phyloP scores from a whole-genome alignment of 2,329 filamentous ascomycete species.

The Aspergillus puulaauensis region DNA sequence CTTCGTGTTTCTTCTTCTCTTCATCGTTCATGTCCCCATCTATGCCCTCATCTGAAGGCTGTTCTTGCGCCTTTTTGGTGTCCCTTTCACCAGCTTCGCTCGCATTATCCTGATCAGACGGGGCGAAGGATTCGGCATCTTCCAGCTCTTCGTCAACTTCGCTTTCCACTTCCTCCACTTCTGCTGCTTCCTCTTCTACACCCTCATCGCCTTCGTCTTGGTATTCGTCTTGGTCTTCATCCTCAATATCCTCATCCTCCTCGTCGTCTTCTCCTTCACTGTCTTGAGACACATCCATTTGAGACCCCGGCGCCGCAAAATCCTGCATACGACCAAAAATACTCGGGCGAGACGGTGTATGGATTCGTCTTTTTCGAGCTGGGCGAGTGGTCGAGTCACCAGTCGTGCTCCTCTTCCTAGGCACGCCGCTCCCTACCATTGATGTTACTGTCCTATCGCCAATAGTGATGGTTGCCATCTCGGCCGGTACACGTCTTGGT shows the following conservation, averaged over 20 bases:
- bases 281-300: conserved; percentile 21
- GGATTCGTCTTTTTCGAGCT: conserved; percentile 41
- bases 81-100: conserved; percentile 7
- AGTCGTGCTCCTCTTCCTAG: conserved; percentile 34
- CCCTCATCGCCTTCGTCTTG: conserved; percentile 21
- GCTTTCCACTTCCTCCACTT: conserved; percentile 24
- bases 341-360: conserved; percentile 36
- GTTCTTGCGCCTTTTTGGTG: conserved; percentile 8
- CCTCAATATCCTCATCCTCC: conserved; percentile 18
- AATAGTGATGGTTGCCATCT: conserved; percentile 73
- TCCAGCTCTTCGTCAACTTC: conserved; percentile 15
- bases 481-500: conserved; percentile 59
- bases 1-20: conserved; percentile 52
- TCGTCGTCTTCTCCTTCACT: conserved; percentile 24
- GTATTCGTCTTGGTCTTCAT: conserved; percentile 25
- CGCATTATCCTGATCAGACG: conserved; percentile 20
- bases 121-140: conserved; percentile 9
- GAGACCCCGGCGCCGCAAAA: conserved; percentile 58
- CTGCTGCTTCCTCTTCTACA: conserved; percentile 14
- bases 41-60: conserved; percentile 33
- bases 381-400: conserved; percentile 17
- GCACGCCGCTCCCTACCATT: conserved; percentile 58
- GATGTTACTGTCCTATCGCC: conserved; percentile 67
- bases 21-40: conserved; percentile 51
- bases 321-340: conserved; percentile 49